Percentiles rank a stretch among this genome's conserved stretches.
These are phyloP conservation scores for Akanthomyces lecanii DNA, from an alignment of 2,329 filamentous ascomycete species.

Conservation along the genomic window DNA sequence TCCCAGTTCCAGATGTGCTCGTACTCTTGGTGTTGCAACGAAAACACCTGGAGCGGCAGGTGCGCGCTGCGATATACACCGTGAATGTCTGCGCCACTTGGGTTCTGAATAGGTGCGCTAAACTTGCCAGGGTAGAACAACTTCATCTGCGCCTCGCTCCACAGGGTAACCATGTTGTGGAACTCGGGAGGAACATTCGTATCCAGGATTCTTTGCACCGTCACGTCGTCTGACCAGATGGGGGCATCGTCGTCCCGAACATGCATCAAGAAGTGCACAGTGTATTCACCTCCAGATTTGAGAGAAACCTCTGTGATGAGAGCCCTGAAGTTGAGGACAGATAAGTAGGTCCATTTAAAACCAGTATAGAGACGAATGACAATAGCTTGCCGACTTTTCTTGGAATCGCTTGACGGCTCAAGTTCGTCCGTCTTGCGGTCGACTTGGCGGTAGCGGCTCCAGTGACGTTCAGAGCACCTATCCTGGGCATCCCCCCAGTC, in stretches of 20 bases:
- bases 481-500: conserved; percentile 54
- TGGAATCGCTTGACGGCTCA: conserved; percentile 26
- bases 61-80: conserved; percentile 66
- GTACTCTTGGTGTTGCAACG: conserved; percentile 59
- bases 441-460: conserved; percentile 50
- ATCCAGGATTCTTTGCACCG: conserved; percentile 67
- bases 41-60: conserved; percentile 61
- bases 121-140: conserved; percentile 70
- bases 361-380: conserved; percentile 77
- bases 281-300: conserved; percentile 75
- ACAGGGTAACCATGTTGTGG: conserved; percentile 73
- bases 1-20: conserved; percentile 68
- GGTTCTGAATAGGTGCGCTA: conserved; percentile 61
- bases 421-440: conserved; percentile 38
- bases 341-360: conserved; percentile 73
- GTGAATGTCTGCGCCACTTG: conserved; percentile 55
- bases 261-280: conserved; percentile 78
- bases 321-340: conserved; percentile 75
- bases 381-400: conserved; percentile 63
- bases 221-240: conserved; percentile 75
- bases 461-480: conserved; percentile 56
- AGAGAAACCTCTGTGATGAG: conserved; percentile 75
- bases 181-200: conserved; percentile 68
- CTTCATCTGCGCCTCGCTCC: conserved; percentile 81
- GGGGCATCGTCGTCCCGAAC: conserved; percentile 74